Percentiles rank a stretch among this genome's conserved stretches.
Conservation (phyloP, 1,139 yeast genomes). For the Pneumocystis jirovecii region DNA sequence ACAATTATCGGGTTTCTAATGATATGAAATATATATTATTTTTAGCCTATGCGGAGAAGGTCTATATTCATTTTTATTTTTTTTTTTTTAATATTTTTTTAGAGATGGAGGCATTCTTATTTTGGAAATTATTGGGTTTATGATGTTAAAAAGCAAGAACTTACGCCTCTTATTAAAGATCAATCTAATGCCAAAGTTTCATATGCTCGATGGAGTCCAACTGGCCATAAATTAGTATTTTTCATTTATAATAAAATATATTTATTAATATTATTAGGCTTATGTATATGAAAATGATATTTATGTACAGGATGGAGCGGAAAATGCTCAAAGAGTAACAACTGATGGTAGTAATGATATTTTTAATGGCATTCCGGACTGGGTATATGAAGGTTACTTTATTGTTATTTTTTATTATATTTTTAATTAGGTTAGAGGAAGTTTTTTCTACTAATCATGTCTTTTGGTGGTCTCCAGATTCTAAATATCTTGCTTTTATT, state of each 20-base stretch:
- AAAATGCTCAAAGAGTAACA: constrained; percentile 35
- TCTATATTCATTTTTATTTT: no score
- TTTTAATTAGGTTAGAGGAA: constrained; percentile 38
- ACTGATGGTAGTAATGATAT: constrained; percentile 48
- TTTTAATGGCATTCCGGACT: constrained; percentile 83
- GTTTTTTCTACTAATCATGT: constrained; percentile 50
- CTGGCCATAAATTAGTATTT: constrained; percentile 49
- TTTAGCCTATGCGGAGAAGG: constrained; percentile 28
- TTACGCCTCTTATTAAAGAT: constrained; percentile 30
- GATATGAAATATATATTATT: constrained; percentile 9
- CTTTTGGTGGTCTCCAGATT: constrained; percentile 81
- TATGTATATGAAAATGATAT: constrained; percentile 36
- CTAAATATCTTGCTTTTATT: constrained; percentile 46
- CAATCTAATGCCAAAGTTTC: constrained; percentile 21
- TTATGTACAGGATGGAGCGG: constrained; percentile 32
- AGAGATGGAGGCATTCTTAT: constrained; percentile 66
- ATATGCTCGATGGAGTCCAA: constrained; percentile 65
- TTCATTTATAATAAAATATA: constrained; percentile 27
- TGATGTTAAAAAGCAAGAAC: constrained; percentile 28
- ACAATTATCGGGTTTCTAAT: constrained; percentile 7
- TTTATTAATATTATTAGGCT: neutral
- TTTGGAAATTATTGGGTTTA: constrained; percentile 51
- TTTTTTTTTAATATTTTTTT: constrained; percentile 17
- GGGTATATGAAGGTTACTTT: constrained; percentile 59
- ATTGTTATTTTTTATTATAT: no score